Evolutionary conservation across 2,329 filamentous ascomycete genomes (phyloP).

Genomic region (Scedosporium apiospermum): DNA sequence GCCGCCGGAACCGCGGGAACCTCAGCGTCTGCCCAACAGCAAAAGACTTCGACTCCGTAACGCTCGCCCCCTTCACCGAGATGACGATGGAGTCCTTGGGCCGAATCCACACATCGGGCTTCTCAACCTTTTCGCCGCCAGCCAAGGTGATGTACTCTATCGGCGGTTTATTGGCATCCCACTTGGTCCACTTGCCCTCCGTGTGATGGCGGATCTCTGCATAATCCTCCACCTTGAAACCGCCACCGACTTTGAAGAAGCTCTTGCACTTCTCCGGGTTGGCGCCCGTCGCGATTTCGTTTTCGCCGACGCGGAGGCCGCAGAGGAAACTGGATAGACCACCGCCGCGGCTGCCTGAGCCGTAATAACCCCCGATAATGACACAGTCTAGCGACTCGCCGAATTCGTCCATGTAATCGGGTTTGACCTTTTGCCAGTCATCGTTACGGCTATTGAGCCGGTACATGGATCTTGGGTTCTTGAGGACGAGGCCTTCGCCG

Average conservation of each 20-base stretch:
- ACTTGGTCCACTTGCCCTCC: constrained; percentile 84
- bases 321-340: constrained; percentile 81
- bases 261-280: constrained; percentile 73
- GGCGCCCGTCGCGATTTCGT: constrained; percentile 48
- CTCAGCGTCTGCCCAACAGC: constrained; percentile 68
- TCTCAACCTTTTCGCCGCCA: constrained; percentile 65
- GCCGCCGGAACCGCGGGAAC: constrained; percentile 78
- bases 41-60: constrained; percentile 68
- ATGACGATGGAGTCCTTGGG: constrained; percentile 81
- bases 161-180: constrained; percentile 70
- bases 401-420: constrained; percentile 95
- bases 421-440: constrained; percentile 98
- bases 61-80: constrained; percentile 77
- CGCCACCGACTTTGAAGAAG: constrained; percentile 98
- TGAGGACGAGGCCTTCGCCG: constrained; percentile 84
- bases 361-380: constrained; percentile 87
- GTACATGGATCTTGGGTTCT: constrained; percentile 85
- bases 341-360: constrained; percentile 76
- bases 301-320: constrained; percentile 66
- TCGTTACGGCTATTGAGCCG: constrained; percentile 82
- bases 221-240: constrained; percentile 79
- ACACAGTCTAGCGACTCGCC: constrained; percentile 88
- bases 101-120: constrained; percentile 87
- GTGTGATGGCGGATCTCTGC: constrained; percentile 72
- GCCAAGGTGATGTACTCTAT: constrained; percentile 71